A percentile compares a stretch with the other conserved stretches of the same genome.
These are phyloP conservation scores for Geranium rotundifolium DNA, from an alignment of 345 rosid genomes.

Conservation along the genomic window DNA sequence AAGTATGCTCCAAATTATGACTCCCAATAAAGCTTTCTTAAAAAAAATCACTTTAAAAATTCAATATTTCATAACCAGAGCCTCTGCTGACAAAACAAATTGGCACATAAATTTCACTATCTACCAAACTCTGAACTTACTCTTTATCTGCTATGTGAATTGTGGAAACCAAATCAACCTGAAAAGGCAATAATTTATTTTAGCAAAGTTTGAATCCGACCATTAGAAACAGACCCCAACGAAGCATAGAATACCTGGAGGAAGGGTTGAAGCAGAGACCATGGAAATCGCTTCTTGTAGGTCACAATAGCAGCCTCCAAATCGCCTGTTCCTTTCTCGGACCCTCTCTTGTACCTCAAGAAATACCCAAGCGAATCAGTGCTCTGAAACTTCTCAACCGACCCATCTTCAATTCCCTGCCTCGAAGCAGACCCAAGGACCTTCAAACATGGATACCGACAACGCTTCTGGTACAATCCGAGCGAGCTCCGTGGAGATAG, in stretches of 20 bases:
- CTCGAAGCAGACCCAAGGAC: constrained; percentile 17
- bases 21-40: too few relatives aligned
- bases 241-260: constrained; percentile 38
- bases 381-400: constrained; percentile 37
- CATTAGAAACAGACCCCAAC: background rate
- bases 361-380: constrained; percentile 68
- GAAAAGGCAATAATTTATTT: constrained; percentile 5
- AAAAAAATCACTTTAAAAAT: too few relatives aligned
- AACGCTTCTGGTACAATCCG: constrained; percentile 11
- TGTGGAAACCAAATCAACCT: constrained; percentile 94
- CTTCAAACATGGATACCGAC: constrained; percentile 13
- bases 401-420: constrained; percentile 32
- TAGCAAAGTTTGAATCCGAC: background rate
- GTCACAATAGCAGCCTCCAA: constrained; percentile 84
- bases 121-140: constrained; percentile 23
- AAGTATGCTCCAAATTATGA: too few relatives aligned
- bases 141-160: constrained; percentile 91
- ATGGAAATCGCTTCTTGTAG: constrained; percentile 69
- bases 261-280: constrained; percentile 70
- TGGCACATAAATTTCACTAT: background rate
- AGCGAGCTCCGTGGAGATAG: constrained; percentile 18
- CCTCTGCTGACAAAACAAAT: background rate
- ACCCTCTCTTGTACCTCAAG: constrained; percentile 59
- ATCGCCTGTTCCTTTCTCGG: constrained; percentile 28
- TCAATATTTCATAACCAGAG: too few relatives aligned